Evolutionary conservation across 805 yeast genomes (phyloP).

Genomic region (Spathaspora arborariae): DNA sequence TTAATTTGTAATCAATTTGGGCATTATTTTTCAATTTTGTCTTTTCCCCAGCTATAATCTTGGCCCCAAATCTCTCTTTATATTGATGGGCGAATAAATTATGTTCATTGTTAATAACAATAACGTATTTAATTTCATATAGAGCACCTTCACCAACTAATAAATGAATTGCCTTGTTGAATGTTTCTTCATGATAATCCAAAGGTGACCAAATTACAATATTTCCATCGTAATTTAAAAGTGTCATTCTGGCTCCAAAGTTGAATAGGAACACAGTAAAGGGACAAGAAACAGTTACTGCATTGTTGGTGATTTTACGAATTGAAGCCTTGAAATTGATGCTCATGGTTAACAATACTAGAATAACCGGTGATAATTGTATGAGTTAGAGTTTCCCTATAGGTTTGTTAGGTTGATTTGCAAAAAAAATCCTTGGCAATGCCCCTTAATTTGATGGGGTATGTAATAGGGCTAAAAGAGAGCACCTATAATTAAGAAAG

Average conservation of each 20-base stretch:
- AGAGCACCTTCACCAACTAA: constrained; percentile 14
- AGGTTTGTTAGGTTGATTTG: no score
- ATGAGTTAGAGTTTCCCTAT: no score
- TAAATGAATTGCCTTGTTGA: constrained; percentile 22
- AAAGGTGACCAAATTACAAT: constrained; percentile 4
- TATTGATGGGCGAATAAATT: constrained; percentile 52
- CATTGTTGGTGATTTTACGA: constrained; percentile 3
- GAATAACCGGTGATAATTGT: no score
- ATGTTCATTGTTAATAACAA: constrained; percentile 57
- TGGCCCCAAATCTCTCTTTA: constrained; percentile 21
- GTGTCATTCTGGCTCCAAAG: constrained; percentile 5
- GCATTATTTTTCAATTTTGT: constrained; percentile 26
- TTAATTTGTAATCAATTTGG: constrained; percentile 33
- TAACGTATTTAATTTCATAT: constrained; percentile 26
- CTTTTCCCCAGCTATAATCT: constrained; percentile 44
- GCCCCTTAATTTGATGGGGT: no score
- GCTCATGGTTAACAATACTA: background rate
- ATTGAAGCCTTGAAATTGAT: constrained; percentile 3
- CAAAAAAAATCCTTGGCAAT: no score
- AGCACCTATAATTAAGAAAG: no score
- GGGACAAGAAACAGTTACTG: constrained; percentile 4
- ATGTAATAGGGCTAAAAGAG: no score
- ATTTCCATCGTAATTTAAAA: constrained; percentile 3
- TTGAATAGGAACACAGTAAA: background rate
- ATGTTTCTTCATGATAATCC: background rate